Percentiles rank a stretch among this genome's conserved stretches.
These are phyloP conservation scores for Herpetospermum pedunculosum DNA, from an alignment of 306 rosid genomes.

Conservation along the genomic window DNA sequence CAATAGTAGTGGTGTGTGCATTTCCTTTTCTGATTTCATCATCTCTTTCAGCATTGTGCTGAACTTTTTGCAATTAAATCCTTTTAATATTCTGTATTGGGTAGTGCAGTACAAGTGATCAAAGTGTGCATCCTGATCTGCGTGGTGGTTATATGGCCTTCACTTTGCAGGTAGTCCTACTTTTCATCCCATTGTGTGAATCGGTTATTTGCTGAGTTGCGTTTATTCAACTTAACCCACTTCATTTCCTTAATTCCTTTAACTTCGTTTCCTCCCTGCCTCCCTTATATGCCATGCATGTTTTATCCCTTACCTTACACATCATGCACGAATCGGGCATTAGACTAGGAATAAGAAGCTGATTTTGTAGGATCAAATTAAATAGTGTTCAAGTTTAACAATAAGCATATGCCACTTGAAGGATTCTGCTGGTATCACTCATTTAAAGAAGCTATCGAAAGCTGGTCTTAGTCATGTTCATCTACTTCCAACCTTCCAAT, in stretches of 20 bases:
- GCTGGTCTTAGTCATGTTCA: slow-evolving; percentile 86
- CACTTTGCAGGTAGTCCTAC: slow-evolving; percentile 48
- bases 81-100: slow-evolving; percentile 1
- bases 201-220: background rate
- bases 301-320: background rate
- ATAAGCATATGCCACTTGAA: slow-evolving; percentile 26
- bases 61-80: background rate
- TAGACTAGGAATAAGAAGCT: background rate
- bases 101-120: slow-evolving; percentile 58
- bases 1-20: background rate
- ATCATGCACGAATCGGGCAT: background rate
- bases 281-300: background rate
- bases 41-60: background rate
- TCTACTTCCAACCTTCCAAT: slow-evolving; percentile 81
- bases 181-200: background rate
- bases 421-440: slow-evolving; percentile 70
- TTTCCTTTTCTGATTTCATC: background rate
- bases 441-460: slow-evolving; percentile 70
- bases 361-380: background rate
- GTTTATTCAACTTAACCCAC: background rate
- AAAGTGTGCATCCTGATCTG: slow-evolving; percentile 46
- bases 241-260: background rate
- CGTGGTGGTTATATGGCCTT: slow-evolving; percentile 92
- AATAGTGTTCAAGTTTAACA: slow-evolving; percentile 19
- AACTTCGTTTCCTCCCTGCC: background rate